These are phyloP conservation scores for Euphorbia peplus DNA, from an alignment of 345 rosid genomes.

Conservation along the genomic window DNA sequence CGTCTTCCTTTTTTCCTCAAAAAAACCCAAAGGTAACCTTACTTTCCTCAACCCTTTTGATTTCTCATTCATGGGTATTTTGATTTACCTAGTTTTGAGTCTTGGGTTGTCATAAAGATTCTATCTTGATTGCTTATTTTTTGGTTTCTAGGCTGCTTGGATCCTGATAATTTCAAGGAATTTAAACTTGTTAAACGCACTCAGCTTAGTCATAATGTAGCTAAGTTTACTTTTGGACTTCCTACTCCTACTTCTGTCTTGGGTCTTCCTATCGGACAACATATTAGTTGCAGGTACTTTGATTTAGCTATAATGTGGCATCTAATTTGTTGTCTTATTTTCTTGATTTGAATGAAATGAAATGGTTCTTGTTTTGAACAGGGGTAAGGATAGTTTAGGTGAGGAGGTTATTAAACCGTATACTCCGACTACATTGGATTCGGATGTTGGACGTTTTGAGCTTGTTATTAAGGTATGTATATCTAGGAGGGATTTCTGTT, in stretches of 20 bases:
- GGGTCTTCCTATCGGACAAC: slow-evolving; percentile 98
- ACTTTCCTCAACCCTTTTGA: not conserved
- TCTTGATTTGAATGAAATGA: not conserved
- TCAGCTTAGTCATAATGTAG: slow-evolving; percentile 94
- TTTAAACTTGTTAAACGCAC: slow-evolving; percentile 82
- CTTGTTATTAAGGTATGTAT: slow-evolving; percentile 75
- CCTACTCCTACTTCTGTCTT: slow-evolving; percentile 71
- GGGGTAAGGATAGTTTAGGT: slow-evolving; percentile 84
- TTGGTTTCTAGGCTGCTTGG: slow-evolving; percentile 50
- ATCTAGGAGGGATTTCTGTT: slow-evolving; percentile 10
- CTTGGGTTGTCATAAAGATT: not conserved
- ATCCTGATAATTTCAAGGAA: slow-evolving; percentile 85
- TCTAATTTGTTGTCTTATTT: not conserved
- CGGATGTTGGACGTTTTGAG: slow-evolving; percentile 82
- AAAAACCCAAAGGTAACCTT: too few relatives aligned
- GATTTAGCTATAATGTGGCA: not conserved
- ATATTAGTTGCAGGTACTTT: slow-evolving; percentile 88
- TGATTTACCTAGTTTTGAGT: not conserved
- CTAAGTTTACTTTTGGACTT: slow-evolving; percentile 79
- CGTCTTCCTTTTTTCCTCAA: slow-evolving; percentile 43
- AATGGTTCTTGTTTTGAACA: slow-evolving; percentile 21
- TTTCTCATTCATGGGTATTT: not conserved
- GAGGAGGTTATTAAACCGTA: slow-evolving; percentile 91
- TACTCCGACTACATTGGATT: slow-evolving; percentile 91
- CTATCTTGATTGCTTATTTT: not conserved